A percentile compares a stretch with the other conserved stretches of the same genome.
These are phyloP conservation scores for Pseudoturritis turrita DNA, from an alignment of 345 rosid species.

Conservation along the genomic window DNA sequence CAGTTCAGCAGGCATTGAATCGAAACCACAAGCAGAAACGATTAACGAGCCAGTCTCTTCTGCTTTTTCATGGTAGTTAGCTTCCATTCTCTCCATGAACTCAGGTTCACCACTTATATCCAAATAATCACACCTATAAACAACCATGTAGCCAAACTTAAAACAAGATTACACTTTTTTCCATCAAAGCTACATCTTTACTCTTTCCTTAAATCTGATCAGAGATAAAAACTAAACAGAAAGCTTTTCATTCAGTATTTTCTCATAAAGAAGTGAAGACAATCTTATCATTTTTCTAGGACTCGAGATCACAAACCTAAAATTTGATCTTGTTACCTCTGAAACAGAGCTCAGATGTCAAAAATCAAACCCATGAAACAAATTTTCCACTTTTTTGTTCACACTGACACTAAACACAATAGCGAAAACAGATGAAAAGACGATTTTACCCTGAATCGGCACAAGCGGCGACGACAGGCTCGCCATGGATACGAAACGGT, in stretches of 20 bases:
- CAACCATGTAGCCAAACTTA: background rate
- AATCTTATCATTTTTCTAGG: background rate
- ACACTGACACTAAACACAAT: background rate
- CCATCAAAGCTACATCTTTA: background rate
- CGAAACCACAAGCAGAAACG: constrained; percentile 93
- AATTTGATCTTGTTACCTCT: background rate
- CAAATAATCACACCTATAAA: constrained; percentile 71
- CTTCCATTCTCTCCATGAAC: constrained; percentile 86
- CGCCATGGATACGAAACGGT: constrained; percentile 73
- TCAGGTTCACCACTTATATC: constrained; percentile 94
- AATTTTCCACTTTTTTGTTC: background rate
- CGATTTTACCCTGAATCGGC: constrained; percentile 53
- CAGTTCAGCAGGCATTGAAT: constrained; percentile 83
- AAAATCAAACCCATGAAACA: background rate
- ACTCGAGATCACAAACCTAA: background rate
- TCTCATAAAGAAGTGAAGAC: background rate
- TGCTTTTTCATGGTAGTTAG: constrained; percentile 60
- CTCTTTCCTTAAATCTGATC: background rate
- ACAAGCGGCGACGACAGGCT: constrained; percentile 81
- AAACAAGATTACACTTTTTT: background rate
- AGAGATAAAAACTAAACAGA: background rate
- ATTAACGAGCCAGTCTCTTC: constrained; percentile 63
- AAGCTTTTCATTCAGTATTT: background rate
- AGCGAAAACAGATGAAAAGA: background rate
- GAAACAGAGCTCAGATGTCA: background rate